A percentile compares a stretch with the other conserved stretches of the same genome.
Evolutionary conservation across 108 stramenopile genomes (phyloP).

Genomic region (Fistulifera pelliculosa): DNA sequence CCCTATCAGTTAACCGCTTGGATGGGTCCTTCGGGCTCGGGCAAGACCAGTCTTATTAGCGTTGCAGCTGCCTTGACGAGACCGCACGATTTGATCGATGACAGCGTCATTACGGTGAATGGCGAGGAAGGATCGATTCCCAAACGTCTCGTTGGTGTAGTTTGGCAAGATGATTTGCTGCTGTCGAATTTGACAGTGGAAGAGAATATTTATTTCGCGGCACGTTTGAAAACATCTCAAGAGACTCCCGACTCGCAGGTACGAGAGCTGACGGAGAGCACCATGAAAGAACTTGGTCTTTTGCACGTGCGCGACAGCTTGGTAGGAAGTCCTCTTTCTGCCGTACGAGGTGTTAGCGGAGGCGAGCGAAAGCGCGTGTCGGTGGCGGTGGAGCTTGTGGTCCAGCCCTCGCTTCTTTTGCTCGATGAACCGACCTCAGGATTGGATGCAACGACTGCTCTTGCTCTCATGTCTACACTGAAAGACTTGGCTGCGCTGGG

Average conservation of each 20-base stretch:
- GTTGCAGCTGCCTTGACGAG: conserved; percentile 45
- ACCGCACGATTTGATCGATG: conserved; percentile 25
- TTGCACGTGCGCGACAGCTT: conserved; percentile 41
- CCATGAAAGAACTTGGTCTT: conserved; percentile 49
- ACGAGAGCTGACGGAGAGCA: conserved; percentile 41
- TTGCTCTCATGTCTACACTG: conserved; percentile 53
- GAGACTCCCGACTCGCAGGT: conserved; percentile 27
- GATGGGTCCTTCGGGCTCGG: conserved; percentile 74
- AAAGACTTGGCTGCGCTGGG: conserved; percentile 38
- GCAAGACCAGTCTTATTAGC: conserved; percentile 58
- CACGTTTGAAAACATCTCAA: conserved; percentile 58
- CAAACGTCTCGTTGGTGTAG: conserved; percentile 71
- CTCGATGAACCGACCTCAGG: conserved; percentile 78
- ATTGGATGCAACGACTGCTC: conserved; percentile 73
- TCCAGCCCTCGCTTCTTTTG: conserved; percentile 63
- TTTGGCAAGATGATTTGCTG: conserved; percentile 83
- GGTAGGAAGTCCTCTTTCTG: conserved; percentile 38
- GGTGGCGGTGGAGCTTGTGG: conserved; percentile 76
- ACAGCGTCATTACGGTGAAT: conserved; percentile 42
- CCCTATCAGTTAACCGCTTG: conserved; percentile 57
- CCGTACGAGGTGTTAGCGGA: conserved; percentile 56
- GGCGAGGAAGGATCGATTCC: conserved; percentile 41
- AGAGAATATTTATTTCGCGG: conserved; percentile 75
- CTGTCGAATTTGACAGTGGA: conserved; percentile 70
- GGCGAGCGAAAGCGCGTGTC: conserved; percentile 84